Base-by-base conservation (phyloP, 2,329 filamentous ascomycete species). In the Botrytis medusae region DNA sequence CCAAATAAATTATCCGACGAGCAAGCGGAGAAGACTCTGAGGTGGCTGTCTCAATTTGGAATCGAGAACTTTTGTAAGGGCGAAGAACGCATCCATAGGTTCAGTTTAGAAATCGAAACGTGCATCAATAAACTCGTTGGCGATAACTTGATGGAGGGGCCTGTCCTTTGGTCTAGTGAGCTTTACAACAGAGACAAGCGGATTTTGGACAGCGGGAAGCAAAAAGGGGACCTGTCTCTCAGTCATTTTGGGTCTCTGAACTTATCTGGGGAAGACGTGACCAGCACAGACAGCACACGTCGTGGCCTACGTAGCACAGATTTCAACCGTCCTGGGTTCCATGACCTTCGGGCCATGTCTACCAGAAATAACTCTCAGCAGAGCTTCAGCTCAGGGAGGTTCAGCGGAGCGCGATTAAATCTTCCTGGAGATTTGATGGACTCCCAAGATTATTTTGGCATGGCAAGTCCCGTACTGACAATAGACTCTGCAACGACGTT, bases 1-100 rank as follows among this genome's bases (percentile, higher is more conserved):
- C 93, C 94, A 0, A 97, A 97, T 82, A 99, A 99, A 82, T 87
- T 99, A 20, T 95, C 93, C n/a, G 95, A 98, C 80, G 94, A 97
- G 72, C 96, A 98, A 81, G 91, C 95, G 0, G 93, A 97, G 69
- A 90, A 94, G 77, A 97, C 94, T 0, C 85, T 88, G 32, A 89
- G 90, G 72, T 99, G 95, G 94, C 86, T 98, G 71, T 90, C 92
- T 67, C 90, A 92, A 77, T 92, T 91, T 76, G 90, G 90, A 22
- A 91, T 98, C 46, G 94, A 97, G 81, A 97, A 97, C 79, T 95
- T 98, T 77, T 99, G 96, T 83, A 92, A 91, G 77, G 96, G 95
- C 9, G 96, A 99, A 81, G 96, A 99, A 83, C 87, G 96, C 69
- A 95, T 99, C 51, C 96, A 98, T 81, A 90, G 95, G 18, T 96